Evolutionary conservation across 108 stramenopile species (phyloP).

Genomic region (Heterococcus sp.): DNA sequence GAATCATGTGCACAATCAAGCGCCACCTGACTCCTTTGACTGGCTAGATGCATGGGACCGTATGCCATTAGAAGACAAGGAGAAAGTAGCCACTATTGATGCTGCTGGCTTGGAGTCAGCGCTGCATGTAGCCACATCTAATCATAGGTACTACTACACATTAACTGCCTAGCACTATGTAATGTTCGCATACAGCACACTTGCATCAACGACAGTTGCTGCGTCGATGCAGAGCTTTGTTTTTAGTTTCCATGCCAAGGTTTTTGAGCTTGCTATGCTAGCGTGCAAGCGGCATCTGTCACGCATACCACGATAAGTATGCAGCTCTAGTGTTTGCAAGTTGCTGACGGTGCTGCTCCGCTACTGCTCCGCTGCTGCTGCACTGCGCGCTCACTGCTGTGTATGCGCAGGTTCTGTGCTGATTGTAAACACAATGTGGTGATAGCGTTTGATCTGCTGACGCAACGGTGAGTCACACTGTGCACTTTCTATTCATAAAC

Average conservation of each 20-base stretch:
- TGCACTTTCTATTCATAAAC: too few species aligned
- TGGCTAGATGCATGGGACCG: constrained; percentile 41
- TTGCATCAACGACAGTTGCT: too few species aligned
- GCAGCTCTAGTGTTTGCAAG: too few species aligned
- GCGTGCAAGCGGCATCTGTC: too few species aligned
- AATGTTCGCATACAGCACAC: too few species aligned
- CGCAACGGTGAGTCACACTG: background rate
- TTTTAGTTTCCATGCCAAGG: background rate
- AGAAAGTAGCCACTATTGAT: constrained; percentile 24
- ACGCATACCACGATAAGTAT: too few species aligned
- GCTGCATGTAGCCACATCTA: constrained; percentile 39
- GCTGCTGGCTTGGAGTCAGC: constrained; percentile 23
- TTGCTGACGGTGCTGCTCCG: too few species aligned
- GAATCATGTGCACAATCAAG: too few species aligned
- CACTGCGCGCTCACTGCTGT: too few species aligned
- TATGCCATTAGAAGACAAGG: constrained; percentile 11
- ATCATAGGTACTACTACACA: background rate
- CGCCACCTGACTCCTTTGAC: constrained; percentile 21
- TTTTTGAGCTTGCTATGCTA: background rate
- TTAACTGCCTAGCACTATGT: too few species aligned
- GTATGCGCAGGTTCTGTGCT: constrained; percentile 39
- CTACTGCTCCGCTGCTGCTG: too few species aligned
- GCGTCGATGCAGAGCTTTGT: background rate
- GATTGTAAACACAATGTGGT: constrained; percentile 47
- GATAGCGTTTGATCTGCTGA: constrained; percentile 42